Conservation (phyloP, 2,329 filamentous ascomycete genomes). For the Pseudogymnoascus sp. region DNA sequence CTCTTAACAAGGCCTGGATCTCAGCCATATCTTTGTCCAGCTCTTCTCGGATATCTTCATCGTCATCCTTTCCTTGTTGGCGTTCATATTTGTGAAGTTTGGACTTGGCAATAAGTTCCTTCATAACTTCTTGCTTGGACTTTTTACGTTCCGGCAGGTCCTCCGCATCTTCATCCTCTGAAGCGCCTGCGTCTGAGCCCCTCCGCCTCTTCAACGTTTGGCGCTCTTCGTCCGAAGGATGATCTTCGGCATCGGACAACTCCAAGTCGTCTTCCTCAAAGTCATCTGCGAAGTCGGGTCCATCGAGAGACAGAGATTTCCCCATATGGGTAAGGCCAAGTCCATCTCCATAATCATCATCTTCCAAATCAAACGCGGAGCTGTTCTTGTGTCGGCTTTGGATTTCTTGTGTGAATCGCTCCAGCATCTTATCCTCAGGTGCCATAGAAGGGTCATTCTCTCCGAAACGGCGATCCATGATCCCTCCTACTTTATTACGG, state of each 20-base stretch:
- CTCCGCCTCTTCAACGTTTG: conserved; percentile 52
- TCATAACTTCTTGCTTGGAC: conserved; percentile 93
- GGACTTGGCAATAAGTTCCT: conserved; percentile 94
- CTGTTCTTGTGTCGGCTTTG: conserved; percentile 69
- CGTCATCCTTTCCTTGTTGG: conserved; percentile 85
- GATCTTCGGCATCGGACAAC: conserved; percentile 49
- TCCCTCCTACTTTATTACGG: conserved; percentile 84
- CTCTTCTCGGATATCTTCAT: conserved; percentile 77
- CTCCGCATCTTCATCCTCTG: conserved; percentile 43
- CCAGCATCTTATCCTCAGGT: conserved; percentile 83
- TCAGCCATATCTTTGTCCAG: conserved; percentile 77
- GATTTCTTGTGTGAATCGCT: conserved; percentile 85
- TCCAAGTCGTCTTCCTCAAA: conserved; percentile 71
- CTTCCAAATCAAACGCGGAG: conserved; percentile 85
- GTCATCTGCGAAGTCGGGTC: conserved; percentile 54
- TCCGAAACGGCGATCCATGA: conserved; percentile 88
- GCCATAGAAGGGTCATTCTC: conserved; percentile 93
- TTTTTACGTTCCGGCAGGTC: conserved; percentile 77
- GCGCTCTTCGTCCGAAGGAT: conserved; percentile 46
- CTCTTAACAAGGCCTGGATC: conserved; percentile 64
- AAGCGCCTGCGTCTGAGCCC: conserved; percentile 38
- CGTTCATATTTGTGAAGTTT: conserved; percentile 93
- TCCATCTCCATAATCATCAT: conserved; percentile 61
- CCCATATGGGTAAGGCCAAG: conserved; percentile 77
- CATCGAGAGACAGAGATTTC: conserved; percentile 60